These are phyloP conservation scores for Chimonanthus salicifolius DNA, from an alignment of 164 flowering plant genomes.

Conservation along the genomic window DNA sequence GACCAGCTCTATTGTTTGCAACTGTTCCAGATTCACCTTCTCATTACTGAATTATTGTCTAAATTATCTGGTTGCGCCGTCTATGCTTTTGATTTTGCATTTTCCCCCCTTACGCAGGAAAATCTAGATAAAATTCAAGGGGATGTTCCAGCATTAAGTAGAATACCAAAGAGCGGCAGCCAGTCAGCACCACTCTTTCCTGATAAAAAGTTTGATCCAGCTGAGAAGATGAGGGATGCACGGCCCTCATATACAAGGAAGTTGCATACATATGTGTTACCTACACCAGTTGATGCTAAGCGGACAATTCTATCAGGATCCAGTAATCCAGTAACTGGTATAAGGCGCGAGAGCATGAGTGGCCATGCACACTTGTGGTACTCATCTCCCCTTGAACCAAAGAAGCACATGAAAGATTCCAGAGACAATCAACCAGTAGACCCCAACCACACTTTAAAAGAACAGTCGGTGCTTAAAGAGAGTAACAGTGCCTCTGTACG, in stretches of 20 bases:
- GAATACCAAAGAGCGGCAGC: slow-evolving; percentile 39
- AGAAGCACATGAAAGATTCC: slow-evolving; percentile 27
- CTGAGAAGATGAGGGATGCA: slow-evolving; percentile 33
- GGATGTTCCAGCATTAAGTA: slow-evolving; percentile 23
- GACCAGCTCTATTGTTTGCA: neutral
- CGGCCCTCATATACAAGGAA: slow-evolving; percentile 46
- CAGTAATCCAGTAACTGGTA: slow-evolving; percentile 22
- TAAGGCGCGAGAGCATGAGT: slow-evolving; percentile 22
- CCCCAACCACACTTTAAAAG: slow-evolving; percentile 15
- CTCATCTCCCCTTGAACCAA: slow-evolving; percentile 60
- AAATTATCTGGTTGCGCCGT: neutral
- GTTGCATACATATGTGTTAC: slow-evolving; percentile 66
- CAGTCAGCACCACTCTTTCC: slow-evolving; percentile 79
- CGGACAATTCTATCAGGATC: slow-evolving; percentile 27
- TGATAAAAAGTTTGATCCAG: slow-evolving; percentile 44
- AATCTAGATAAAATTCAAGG: slow-evolving; percentile 28
- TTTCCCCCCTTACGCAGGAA: slow-evolving; percentile 41
- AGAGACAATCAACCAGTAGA: slow-evolving; percentile 34
- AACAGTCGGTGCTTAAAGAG: slow-evolving; percentile 56
- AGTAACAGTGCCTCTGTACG: slow-evolving; percentile 40
- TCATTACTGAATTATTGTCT: neutral
- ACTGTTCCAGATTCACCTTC: neutral
- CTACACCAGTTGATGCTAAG: slow-evolving; percentile 71
- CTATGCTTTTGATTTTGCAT: neutral
- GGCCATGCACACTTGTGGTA: slow-evolving; percentile 38